Conservation (phyloP, 2,329 filamentous ascomycete genomes). For the Exophiala spinifera region DNA sequence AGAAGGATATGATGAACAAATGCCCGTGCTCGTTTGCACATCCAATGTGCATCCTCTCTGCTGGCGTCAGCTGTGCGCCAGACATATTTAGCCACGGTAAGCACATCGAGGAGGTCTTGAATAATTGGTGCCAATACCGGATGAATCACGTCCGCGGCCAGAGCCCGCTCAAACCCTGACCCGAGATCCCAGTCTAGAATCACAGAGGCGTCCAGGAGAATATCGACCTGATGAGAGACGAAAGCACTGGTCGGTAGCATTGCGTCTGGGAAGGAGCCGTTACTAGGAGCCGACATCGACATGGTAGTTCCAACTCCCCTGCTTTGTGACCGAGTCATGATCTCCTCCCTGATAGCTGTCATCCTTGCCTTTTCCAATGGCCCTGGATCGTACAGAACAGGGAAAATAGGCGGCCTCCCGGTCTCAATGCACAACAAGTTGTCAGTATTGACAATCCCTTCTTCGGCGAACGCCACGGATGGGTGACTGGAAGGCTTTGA, state of each 20-base stretch:
- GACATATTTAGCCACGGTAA: slow-evolving; percentile 15
- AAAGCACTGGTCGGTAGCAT: slow-evolving; percentile 1
- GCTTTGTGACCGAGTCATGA: neutral
- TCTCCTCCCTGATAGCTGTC: slow-evolving; percentile 6
- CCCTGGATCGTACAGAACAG: slow-evolving; percentile 12
- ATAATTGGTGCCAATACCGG: slow-evolving; percentile 5
- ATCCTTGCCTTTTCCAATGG: slow-evolving; percentile 4
- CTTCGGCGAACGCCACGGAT: slow-evolving; percentile 1
- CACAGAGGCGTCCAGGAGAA: slow-evolving; percentile 8
- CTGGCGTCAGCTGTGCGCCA: slow-evolving; percentile 15
- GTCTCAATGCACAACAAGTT: slow-evolving; percentile 13
- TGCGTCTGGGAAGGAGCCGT: slow-evolving; percentile 2
- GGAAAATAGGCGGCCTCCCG: slow-evolving; percentile 10
- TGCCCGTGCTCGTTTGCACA: slow-evolving; percentile 16
- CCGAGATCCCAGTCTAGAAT: slow-evolving; percentile 8
- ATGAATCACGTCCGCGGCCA: slow-evolving; percentile 1
- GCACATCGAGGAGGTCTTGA: slow-evolving; percentile 13
- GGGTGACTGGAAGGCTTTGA: slow-evolving; percentile 2
- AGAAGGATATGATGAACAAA: slow-evolving; percentile 9
- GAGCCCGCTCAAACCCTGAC: slow-evolving; percentile 7
- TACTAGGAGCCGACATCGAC: neutral
- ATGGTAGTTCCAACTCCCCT: no score
- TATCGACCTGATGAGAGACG: slow-evolving; percentile 10
- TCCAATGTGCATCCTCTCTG: slow-evolving; percentile 13
- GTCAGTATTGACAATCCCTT: slow-evolving; percentile 13